These are phyloP conservation scores for Herpetomonas samuelpessoai DNA, from an alignment of 208 protist genomes.

Conservation along the genomic window DNA sequence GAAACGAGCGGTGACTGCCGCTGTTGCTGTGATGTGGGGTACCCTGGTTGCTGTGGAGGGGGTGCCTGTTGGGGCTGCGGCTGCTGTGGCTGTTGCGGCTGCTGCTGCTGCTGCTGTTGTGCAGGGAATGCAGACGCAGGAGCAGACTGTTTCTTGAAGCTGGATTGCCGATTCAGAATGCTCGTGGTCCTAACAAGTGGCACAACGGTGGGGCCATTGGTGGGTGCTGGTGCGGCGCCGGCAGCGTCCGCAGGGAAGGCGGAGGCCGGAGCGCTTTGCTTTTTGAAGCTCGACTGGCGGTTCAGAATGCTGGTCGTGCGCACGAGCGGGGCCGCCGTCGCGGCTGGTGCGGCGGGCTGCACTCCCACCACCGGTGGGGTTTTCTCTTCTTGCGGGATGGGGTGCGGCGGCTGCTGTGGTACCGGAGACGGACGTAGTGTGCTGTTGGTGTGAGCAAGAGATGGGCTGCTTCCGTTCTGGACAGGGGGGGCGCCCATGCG, in stretches of 20 bases:
- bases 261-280: constrained; percentile 7
- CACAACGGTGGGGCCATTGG: too few species aligned
- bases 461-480: too few species aligned
- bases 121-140: neutral
- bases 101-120: neutral
- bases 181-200: constrained; percentile 15
- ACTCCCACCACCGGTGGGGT: too few species aligned
- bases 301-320: constrained; percentile 21
- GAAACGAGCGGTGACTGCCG: too few species aligned
- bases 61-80: neutral
- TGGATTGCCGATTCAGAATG: constrained; percentile 22
- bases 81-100: neutral
- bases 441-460: too few species aligned
- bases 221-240: too few species aligned
- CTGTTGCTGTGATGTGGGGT: too few species aligned
- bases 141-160: constrained; percentile 16
- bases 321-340: constrained; percentile 5
- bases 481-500: too few species aligned
- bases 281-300: constrained; percentile 24
- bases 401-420: constrained; percentile 4
- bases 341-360: neutral
- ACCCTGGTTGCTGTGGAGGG: neutral
- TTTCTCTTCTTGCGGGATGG: neutral
- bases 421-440: constrained; percentile 19
- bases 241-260: constrained; percentile 2